Base-by-base conservation (phyloP, 108 stramenopile species). In the Mediolabrus comicus region DNA sequence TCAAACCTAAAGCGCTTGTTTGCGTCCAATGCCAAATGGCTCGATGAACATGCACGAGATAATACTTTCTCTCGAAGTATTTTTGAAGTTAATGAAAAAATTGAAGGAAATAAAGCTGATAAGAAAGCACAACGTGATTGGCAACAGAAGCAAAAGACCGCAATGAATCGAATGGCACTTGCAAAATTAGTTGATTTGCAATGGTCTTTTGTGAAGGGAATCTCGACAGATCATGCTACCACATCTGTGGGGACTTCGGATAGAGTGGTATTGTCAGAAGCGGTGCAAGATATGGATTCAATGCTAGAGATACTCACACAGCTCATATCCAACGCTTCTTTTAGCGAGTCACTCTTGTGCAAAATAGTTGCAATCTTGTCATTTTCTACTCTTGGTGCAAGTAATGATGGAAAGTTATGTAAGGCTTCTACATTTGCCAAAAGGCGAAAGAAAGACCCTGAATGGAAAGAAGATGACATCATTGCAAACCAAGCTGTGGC, bases 181-280 rank as follows among this genome's bases (percentile, higher is more conserved):
- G 69, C 87, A 11, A 61, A 81, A 53, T 84, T 94, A 69, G 90
- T 90, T 3, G 88, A 90, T 53, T 68, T 91, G 62, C 92, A 91
- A 62, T 75, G 57, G 52, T 70, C 71, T 12, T 71, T 90, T n/a
- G 84, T 79, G 53, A 65, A 58, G 25, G 67, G 72, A 7, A 16
- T 71, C 30, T 56, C 73, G 29, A 33, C 28, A 26, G 16, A 22
- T 8, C 30, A 68, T 52, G 51, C 16, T 54, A 12, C 4, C 27
- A 62, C 61, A 9, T 28, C 24, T 1, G 61, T 71, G 22, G 41
- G 51, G n/a, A 55, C 17, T 28, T 71, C 57, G 39, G 75, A 36
- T 28, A 39, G 56, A 32, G 32, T 69, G 12, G 56, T 60, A 26
- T 33, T 61, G 11, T 29, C 59, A 33, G 55, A 33, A 11, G 49